phyloP scores from a whole-genome alignment of 192 early-diverging fungal species.

The Geranomyces michiganensis region DNA sequence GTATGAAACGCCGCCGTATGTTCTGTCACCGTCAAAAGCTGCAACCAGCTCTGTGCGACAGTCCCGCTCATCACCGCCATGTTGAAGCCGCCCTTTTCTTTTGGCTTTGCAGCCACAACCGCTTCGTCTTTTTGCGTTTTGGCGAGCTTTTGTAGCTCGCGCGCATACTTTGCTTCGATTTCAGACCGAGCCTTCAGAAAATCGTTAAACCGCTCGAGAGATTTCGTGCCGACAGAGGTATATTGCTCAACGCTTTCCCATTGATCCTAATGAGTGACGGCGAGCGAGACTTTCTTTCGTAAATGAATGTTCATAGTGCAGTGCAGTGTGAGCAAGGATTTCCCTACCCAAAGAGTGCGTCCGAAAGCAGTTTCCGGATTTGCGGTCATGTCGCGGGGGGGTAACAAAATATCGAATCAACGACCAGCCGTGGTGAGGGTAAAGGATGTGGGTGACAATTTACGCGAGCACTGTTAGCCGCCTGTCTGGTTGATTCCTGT shows the following conservation, averaged over 20 bases:
- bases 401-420: no score
- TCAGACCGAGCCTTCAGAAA: slow-evolving; percentile 47
- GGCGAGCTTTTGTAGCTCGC: slow-evolving; percentile 38
- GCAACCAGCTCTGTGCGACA: slow-evolving; percentile 39
- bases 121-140: slow-evolving; percentile 43
- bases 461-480: no score
- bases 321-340: background rate
- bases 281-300: background rate
- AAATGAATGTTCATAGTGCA: background rate
- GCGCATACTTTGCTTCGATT: slow-evolving; percentile 46
- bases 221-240: slow-evolving; percentile 28
- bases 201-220: slow-evolving; percentile 43
- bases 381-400: no score
- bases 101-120: slow-evolving; percentile 15
- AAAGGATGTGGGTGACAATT: no score
- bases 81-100: slow-evolving; percentile 12
- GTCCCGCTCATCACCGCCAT: slow-evolving; percentile 42
- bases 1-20: slow-evolving; percentile 30
- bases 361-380: slow-evolving; percentile 3
- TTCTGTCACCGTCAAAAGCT: slow-evolving; percentile 44
- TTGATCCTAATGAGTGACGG: slow-evolving; percentile 39
- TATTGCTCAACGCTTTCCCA: slow-evolving; percentile 42
- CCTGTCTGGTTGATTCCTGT: no score
- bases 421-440: no score
- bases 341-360: background rate